Evolutionary conservation across 1,139 yeast species (phyloP), one percentile per base, ranked within the genome.

Genomic region (Candida tropicalis): DNA sequence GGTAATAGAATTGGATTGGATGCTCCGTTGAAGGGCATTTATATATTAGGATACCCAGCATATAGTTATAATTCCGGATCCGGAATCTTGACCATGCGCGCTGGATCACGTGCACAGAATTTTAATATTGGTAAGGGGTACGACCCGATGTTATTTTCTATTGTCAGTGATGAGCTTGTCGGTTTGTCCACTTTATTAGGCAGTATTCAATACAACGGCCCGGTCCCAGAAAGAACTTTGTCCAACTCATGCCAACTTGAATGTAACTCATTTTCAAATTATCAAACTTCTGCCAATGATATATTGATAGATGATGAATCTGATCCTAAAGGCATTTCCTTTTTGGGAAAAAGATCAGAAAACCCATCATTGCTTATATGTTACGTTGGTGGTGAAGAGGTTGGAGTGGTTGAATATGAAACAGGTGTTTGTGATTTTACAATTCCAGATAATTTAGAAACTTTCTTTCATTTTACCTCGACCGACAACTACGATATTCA

Each of bases 391-490:
- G 73, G 72, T 48, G 58, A 39, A 32, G 42, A 51, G 28, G 62
- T 60, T 25, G 66, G 66, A 25, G 56, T 57, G 31, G 75, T 69
- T 41, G 74, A 68, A 59, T 62, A 60, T 48, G 73, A 63, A 47
- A 64, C 75, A 38, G 76, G 74, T 47, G 47, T 44, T 12, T 70
- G 76, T 60, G 63, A 67, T 39, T 69, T 68, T 64, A 45, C 63
- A 15, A 48, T 70, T 39, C 72, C 73, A 46, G 42, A 51, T 3
- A 5, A 42, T 18, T 59, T 53, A 45, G 67, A 69, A 37, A 59
- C 54, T 33, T 28, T 40, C 39, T 67, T 65, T 53, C 49, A 54
- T 31, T 68, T 56, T 58, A 47, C 22, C 18, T 55, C 66, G 32
- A 41, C 44, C 10, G 70, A 66, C 38, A 66, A 70, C 49, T 70